Conservation (phyloP, 305 asterid species). For the Nicotiana rustica region DNA sequence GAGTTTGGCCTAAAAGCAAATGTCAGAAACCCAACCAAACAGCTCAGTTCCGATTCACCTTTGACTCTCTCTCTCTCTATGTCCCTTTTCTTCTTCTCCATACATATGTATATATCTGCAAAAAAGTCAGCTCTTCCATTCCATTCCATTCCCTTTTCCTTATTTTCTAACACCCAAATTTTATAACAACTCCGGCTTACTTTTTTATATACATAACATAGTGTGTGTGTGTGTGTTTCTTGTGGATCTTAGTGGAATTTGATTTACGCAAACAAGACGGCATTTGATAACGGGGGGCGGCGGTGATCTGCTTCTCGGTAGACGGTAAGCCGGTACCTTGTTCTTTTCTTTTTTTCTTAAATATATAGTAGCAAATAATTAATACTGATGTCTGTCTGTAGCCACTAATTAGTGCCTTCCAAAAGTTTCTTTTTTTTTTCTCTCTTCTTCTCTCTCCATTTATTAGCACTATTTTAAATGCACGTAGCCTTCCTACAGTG, state of each 20-base stretch:
- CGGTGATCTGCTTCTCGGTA: background rate
- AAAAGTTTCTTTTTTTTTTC: background rate
- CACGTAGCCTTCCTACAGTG: background rate
- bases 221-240: background rate
- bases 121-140: conserved; percentile 26
- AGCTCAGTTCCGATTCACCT: background rate
- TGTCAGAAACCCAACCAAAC: too few relatives aligned
- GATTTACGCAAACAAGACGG: background rate
- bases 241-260: background rate
- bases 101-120: background rate
- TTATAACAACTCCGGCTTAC: too few relatives aligned
- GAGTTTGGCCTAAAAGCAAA: too few relatives aligned
- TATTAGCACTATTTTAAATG: background rate
- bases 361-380: background rate
- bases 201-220: too few relatives aligned
- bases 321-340: background rate
- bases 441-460: background rate
- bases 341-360: background rate
- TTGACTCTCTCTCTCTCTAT: background rate
- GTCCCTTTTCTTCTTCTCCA: background rate
- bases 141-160: background rate
- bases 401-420: background rate
- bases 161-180: background rate
- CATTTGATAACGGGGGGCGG: background rate
- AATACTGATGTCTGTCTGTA: background rate